A percentile compares a stretch with the other conserved stretches of the same genome.
These are phyloP conservation scores for Salisapilia sapeloensis DNA, from an alignment of 352 stramenopile genomes.

Conservation along the genomic window DNA sequence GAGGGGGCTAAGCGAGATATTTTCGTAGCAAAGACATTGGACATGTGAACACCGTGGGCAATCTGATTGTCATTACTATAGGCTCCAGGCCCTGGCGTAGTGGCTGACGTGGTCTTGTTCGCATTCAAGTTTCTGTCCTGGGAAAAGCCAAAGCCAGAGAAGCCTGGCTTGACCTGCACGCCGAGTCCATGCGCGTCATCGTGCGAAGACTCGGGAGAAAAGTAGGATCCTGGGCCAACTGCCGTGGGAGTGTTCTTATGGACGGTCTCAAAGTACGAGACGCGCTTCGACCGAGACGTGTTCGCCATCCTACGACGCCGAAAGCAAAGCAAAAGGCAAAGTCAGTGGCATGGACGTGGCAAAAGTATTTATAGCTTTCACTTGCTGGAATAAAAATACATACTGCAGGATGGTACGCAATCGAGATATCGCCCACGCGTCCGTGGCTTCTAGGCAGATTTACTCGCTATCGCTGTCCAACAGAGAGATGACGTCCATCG, in stretches of 20 bases:
- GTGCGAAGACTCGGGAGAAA: constrained; percentile 43
- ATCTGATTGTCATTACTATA: constrained; percentile 15
- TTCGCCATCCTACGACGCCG: constrained; percentile 55
- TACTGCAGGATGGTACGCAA: no score
- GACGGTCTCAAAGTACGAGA: constrained; percentile 27
- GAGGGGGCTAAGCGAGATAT: constrained; percentile 57
- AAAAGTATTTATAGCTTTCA: no score
- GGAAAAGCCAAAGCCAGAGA: constrained; percentile 54
- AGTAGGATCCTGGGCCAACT: constrained; percentile 54
- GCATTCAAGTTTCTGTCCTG: constrained; percentile 60
- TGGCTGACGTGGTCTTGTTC: constrained; percentile 61
- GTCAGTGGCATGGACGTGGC: no score
- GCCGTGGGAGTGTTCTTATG: constrained; percentile 21
- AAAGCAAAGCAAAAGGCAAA: no score
- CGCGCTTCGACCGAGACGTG: constrained; percentile 60
- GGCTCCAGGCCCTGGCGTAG: constrained; percentile 49
- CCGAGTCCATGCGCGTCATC: constrained; percentile 6
- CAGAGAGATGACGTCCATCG: constrained; percentile 58
- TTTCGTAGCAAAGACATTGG: constrained; percentile 60
- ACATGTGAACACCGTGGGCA: constrained; percentile 5
- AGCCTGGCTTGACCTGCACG: constrained; percentile 13
- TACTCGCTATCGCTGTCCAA: constrained; percentile 66
- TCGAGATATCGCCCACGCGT: no score
- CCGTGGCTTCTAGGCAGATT: no score
- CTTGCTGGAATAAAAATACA: no score